Evolutionary conservation across 169 alveolate species (phyloP), one percentile per base, ranked within the genome.

Genomic region (Cystoisospora suis): DNA sequence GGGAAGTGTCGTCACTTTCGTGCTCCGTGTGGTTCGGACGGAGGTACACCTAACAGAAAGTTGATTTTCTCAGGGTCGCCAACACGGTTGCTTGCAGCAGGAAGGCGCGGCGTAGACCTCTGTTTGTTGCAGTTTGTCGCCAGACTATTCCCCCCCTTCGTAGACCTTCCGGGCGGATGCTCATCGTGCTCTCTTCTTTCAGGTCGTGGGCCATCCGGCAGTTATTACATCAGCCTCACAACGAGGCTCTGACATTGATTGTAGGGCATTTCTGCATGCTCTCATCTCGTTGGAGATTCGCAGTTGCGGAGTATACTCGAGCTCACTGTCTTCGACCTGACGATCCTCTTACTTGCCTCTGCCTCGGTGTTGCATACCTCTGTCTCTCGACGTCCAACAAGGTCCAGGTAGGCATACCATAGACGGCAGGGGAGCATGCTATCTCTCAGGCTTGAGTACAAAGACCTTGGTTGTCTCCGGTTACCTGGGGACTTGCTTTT

Each of bases 161-260:
- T n/a, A n/a, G n/a, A n/a, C n/a, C n/a, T n/a, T n/a, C n/a, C n/a
- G n/a, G n/a, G n/a, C n/a, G n/a, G n/a, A n/a, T n/a, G n/a, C n/a
- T n/a, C n/a, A n/a, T n/a, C n/a, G n/a, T n/a, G n/a, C n/a, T n/a
- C n/a, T n/a, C n/a, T n/a, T n/a, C n/a, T n/a, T n/a, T n/a, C 87
- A 94, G 95, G 53, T 90, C 96, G n/a, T 94, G 96, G 96, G 61
- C 90, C 0, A 92, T 92, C 20, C 83, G 96, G 80, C 96, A 94
- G 87, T 83, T 94, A 58, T 59, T 94, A 49, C 91, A 90, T 56
- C 59, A 86, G 34, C 96, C 96, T 17, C 83, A 92, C 17, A 79
- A 90, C 86, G 92, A 65, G 58, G 94, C 94, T 27, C 86, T 94
- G 88, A 75, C 90, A 34, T 86, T 94, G 94, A 27, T 94, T 56